phyloP scores from a whole-genome alignment of 169 alveolate species.

The Plasmodium vivax region DNA sequence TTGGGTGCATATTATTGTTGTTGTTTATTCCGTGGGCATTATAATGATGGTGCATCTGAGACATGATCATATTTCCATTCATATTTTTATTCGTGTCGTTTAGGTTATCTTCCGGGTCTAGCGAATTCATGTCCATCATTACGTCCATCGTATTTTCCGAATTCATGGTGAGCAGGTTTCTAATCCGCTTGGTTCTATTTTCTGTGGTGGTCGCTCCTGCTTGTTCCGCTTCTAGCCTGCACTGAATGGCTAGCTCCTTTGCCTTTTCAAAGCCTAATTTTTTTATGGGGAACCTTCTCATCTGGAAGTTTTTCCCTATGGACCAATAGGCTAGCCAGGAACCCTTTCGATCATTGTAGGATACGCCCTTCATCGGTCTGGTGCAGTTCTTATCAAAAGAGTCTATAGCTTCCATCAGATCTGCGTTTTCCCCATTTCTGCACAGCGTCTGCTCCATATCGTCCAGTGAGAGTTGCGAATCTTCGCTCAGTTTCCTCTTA shows the following conservation, averaged over 20 bases:
- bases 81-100: background rate
- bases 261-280: slow-evolving; percentile 70
- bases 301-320: slow-evolving; percentile 65
- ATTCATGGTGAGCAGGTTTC: slow-evolving; percentile 24
- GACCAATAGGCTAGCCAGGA: slow-evolving; percentile 76
- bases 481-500: slow-evolving; percentile 57
- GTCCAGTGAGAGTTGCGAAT: slow-evolving; percentile 52
- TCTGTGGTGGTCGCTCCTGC: slow-evolving; percentile 73
- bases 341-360: slow-evolving; percentile 65
- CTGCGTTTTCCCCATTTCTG: slow-evolving; percentile 38
- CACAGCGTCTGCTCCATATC: slow-evolving; percentile 56
- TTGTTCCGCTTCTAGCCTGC: slow-evolving; percentile 74
- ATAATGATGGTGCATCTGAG: slow-evolving; percentile 36
- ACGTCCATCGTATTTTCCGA: slow-evolving; percentile 28
- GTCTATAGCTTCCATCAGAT: slow-evolving; percentile 51
- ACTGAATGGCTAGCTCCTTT: slow-evolving; percentile 73
- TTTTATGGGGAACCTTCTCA: slow-evolving; percentile 70
- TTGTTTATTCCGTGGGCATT: background rate
- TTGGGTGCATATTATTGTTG: background rate
- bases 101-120: slow-evolving; percentile 35
- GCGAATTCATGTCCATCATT: slow-evolving; percentile 28
- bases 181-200: slow-evolving; percentile 50
- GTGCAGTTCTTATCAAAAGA: slow-evolving; percentile 59
- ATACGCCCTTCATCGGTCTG: slow-evolving; percentile 76
- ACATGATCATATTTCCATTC: slow-evolving; percentile 20